Evolutionary conservation across 768 basidiomycete species (phyloP), one percentile per base, ranked within the genome.

Genomic region (Termitomyces eurrhizus): DNA sequence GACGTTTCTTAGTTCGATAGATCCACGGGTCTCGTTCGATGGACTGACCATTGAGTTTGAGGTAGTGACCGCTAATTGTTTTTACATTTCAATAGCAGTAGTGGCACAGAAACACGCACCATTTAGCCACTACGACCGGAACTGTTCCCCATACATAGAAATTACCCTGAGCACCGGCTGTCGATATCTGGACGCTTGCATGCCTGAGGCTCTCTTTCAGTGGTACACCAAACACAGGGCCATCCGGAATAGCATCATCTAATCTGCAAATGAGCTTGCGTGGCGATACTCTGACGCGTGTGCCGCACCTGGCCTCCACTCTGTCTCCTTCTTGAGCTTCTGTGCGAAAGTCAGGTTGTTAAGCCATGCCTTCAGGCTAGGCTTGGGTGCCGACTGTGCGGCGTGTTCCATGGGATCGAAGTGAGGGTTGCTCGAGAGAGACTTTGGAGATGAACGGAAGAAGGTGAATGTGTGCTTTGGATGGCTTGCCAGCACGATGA

Each of bases 121-220:
- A 98, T 76, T 97, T 98, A 50, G 96, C 96, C 45, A 99, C 96
- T 56, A 98, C 95, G 45, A 98, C 93, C 9, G 96, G 96, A 52
- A 99, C 92, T 70, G 90, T 91, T 1, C 95, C 94, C 90, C 92
- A 95, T 6, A 94, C 89, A 70, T 91, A 92, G 18, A 93, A 80
- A 64, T 91, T 86, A 8, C 93, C 93, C 62, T 84, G 84, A 12
- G 88, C 80, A 60, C 89, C 90, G 7, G 92, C 88, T 14, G 95
- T 96, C 11, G 90, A 93, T 70, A 98, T 96, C 69, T 95, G 95
- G 1, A 97, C 96, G 67, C 85, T 90, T 16, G 96, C 96, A 72
- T 89, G 90, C 67, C 82, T 82, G 65, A 98, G 77, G 62, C 89
- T 90, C 69, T 95, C 92, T 66, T 83, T 83, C 68, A 98, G 83